phyloP scores from a whole-genome alignment of 805 yeast species.

The Saturnispora bothae region DNA sequence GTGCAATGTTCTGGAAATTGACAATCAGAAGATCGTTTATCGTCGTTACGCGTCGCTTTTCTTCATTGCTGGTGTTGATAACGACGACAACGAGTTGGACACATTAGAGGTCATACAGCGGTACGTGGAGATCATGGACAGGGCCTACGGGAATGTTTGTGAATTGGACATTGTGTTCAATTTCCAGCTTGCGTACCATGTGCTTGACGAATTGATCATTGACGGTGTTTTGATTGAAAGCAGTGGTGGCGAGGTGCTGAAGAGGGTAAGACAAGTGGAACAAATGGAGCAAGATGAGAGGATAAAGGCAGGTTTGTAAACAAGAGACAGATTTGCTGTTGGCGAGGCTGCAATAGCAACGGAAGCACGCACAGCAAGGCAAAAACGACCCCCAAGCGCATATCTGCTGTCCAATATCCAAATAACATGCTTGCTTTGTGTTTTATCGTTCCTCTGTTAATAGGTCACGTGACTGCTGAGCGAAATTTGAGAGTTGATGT shows the following conservation, averaged over 20 bases:
- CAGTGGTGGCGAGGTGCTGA: slow-evolving; percentile 67
- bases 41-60: slow-evolving; percentile 89
- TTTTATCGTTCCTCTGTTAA: too few relatives aligned
- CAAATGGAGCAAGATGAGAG: slow-evolving; percentile 44
- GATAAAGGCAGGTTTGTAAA: slow-evolving; percentile 2
- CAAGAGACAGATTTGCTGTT: not conserved
- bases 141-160: slow-evolving; percentile 89
- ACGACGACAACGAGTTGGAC: slow-evolving; percentile 75
- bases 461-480: not conserved
- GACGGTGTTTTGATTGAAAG: slow-evolving; percentile 86
- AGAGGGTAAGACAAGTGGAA: slow-evolving; percentile 75
- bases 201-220: slow-evolving; percentile 77
- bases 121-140: slow-evolving; percentile 95
- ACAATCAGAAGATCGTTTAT: slow-evolving; percentile 76
- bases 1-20: slow-evolving; percentile 89
- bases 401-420: too few relatives aligned
- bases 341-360: too few relatives aligned
- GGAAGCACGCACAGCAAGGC: too few relatives aligned
- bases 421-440: too few relatives aligned
- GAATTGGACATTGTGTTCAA: slow-evolving; percentile 95
- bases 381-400: too few relatives aligned
- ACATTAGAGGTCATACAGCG: slow-evolving; percentile 83
- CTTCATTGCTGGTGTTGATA: slow-evolving; percentile 78
- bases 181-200: slow-evolving; percentile 86
- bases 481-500: too few relatives aligned